Percentiles rank a stretch among this genome's conserved stretches.
Conservation (phyloP, 805 yeast genomes). For the Wickerhamiella allomyrinae region DNA sequence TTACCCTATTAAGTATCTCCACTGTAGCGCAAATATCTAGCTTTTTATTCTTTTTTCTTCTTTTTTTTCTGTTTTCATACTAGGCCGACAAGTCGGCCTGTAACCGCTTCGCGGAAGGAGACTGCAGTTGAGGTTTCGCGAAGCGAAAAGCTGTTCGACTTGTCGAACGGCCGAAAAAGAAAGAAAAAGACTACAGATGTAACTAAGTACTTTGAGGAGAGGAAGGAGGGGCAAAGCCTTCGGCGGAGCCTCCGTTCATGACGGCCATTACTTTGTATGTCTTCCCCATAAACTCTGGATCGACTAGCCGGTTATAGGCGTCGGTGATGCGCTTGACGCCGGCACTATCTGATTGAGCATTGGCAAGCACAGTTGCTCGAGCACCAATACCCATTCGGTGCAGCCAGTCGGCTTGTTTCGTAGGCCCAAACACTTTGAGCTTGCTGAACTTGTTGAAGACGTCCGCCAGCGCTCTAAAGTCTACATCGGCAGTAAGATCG, state of each 20-base stretch:
- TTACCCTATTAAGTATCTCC: too few species aligned
- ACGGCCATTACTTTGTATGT: conserved; percentile 59
- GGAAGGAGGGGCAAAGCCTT: conserved; percentile 9
- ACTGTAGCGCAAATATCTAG: too few species aligned
- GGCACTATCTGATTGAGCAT: conserved; percentile 27
- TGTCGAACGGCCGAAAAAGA: too few species aligned
- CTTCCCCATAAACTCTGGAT: conserved; percentile 59
- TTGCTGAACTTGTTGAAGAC: conserved; percentile 22
- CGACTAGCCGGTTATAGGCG: conserved; percentile 50
- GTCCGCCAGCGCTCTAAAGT: conserved; percentile 43
- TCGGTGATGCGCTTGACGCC: conserved; percentile 38
- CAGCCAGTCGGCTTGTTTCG: conserved; percentile 68
- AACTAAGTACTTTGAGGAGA: too few species aligned
- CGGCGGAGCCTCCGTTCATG: conserved; percentile 2
- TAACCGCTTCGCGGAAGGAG: too few species aligned
- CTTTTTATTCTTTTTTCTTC: too few species aligned
- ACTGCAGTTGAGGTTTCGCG: too few species aligned
- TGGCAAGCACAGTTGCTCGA: conserved; percentile 37
- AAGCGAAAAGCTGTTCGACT: too few species aligned
- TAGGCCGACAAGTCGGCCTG: too few species aligned
- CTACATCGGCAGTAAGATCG: conserved; percentile 74
- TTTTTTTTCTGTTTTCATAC: too few species aligned
- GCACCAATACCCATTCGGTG: conserved; percentile 62
- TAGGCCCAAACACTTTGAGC: conserved; percentile 38
- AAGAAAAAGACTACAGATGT: too few species aligned